Conservation (phyloP, 495 filamentous ascomycete genomes). For the Lophiotrema nucula region DNA sequence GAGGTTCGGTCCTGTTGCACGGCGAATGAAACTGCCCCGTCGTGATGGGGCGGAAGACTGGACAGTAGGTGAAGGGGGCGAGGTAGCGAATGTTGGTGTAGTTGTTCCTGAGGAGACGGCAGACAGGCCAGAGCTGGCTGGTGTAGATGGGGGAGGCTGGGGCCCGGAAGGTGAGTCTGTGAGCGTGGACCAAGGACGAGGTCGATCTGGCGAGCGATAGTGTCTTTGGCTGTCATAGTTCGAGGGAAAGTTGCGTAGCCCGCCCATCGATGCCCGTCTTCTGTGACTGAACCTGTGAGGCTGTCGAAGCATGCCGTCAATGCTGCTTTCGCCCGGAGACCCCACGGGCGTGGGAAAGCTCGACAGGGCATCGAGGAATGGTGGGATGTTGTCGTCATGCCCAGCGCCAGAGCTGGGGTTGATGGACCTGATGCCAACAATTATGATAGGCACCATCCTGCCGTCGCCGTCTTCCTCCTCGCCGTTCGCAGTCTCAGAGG, state of each 20-base stretch:
- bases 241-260: conserved; percentile 41
- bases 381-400: conserved; percentile 52
- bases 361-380: conserved; percentile 61
- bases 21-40: conserved; percentile 34
- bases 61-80: conserved; percentile 30
- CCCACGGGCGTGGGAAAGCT: conserved; percentile 45
- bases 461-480: conserved; percentile 54
- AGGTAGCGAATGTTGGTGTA: conserved; percentile 53
- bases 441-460: conserved; percentile 65
- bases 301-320: conserved; percentile 41
- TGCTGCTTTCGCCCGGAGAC: conserved; percentile 35
- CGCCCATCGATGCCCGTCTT: conserved; percentile 53
- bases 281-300: conserved; percentile 53
- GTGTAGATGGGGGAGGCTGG: conserved; percentile 66
- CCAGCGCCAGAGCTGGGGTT: conserved; percentile 51
- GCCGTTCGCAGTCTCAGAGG: conserved; percentile 45
- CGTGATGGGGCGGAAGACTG: conserved; percentile 33
- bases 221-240: conserved; percentile 53
- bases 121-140: conserved; percentile 61
- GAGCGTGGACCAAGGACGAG: conserved; percentile 39
- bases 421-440: conserved; percentile 72
- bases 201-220: conserved; percentile 44
- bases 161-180: conserved; percentile 63
- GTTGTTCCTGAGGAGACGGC: conserved; percentile 57
- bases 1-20: conserved; percentile 27